Conservation (phyloP, 2,329 filamentous ascomycete genomes). For the Cordyceps tenuipes region DNA sequence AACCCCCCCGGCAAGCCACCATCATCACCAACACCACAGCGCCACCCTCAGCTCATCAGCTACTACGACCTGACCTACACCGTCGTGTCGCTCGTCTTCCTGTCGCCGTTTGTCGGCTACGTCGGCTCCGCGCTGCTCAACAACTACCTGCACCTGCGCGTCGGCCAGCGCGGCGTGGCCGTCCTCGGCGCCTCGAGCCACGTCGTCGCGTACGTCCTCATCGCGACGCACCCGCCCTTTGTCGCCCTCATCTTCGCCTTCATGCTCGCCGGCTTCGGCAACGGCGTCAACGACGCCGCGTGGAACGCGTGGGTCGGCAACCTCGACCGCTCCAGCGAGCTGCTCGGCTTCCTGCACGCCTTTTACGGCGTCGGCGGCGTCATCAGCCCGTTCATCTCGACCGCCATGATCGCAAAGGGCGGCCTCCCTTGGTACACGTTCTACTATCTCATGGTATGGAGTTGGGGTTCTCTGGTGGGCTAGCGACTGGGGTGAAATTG, state of each 20-base stretch:
- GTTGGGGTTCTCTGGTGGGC: background rate
- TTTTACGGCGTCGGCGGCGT: slow-evolving; percentile 66
- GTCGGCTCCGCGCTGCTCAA: slow-evolving; percentile 54
- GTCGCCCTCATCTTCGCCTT: slow-evolving; percentile 57
- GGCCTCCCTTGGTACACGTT: slow-evolving; percentile 60
- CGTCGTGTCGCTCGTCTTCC: slow-evolving; percentile 57
- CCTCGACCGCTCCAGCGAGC: slow-evolving; percentile 64
- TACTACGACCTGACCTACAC: slow-evolving; percentile 56
- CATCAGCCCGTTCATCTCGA: slow-evolving; percentile 61
- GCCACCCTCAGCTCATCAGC: slow-evolving; percentile 16
- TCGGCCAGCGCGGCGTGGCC: slow-evolving; percentile 65
- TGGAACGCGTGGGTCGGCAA: slow-evolving; percentile 59
- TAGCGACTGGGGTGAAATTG: background rate
- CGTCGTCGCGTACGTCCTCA: slow-evolving; percentile 54
- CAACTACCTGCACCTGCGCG: slow-evolving; percentile 52
- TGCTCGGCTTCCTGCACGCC: slow-evolving; percentile 65
- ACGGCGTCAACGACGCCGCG: slow-evolving; percentile 55
- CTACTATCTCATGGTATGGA: slow-evolving; percentile 60
- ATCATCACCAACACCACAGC: too few species aligned
- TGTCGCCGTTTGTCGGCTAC: slow-evolving; percentile 60
- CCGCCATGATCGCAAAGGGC: slow-evolving; percentile 59
- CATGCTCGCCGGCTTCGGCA: slow-evolving; percentile 61
- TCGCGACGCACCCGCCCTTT: slow-evolving; percentile 61
- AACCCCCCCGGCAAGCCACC: too few species aligned
- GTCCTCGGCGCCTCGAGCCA: slow-evolving; percentile 55